Percentiles rank a stretch among this genome's conserved stretches.
Conservation (phyloP, 768 basidiomycete genomes). For the Hebeloma cylindrosporum region DNA sequence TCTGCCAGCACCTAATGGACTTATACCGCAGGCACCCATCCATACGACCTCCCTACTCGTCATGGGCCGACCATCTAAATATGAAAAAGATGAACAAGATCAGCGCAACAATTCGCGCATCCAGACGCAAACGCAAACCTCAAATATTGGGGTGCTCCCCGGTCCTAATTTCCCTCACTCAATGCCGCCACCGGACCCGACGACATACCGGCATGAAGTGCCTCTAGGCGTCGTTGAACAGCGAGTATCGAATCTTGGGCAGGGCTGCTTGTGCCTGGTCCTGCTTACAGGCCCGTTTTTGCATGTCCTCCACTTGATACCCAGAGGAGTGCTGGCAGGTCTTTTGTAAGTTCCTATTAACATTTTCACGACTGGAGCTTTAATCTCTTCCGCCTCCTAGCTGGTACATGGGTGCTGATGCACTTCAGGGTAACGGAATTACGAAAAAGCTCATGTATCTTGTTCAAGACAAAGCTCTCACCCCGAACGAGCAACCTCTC, state of each 20-base stretch:
- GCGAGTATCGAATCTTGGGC: constrained; percentile 86
- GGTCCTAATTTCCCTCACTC: constrained; percentile 13
- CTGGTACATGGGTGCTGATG: constrained; percentile 92
- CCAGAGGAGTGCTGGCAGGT: constrained; percentile 81
- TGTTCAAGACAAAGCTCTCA: constrained; percentile 66
- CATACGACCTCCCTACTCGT: constrained; percentile 83
- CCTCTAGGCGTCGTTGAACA: constrained; percentile 86
- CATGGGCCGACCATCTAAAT: constrained; percentile 47
- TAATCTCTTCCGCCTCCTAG: constrained; percentile 32
- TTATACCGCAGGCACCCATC: constrained; percentile 89
- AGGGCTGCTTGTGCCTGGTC: constrained; percentile 77
- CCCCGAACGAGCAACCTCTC: constrained; percentile 67
- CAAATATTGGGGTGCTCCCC: constrained; percentile 4
- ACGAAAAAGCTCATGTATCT: constrained; percentile 80
- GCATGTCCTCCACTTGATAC: constrained; percentile 76
- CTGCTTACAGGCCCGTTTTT: constrained; percentile 82
- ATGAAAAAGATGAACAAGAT: constrained; percentile 34
- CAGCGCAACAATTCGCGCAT: constrained; percentile 12
- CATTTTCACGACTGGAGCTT: neutral
- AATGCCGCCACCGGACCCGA: constrained; percentile 19
- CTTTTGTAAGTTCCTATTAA: constrained; percentile 64
- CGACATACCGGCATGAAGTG: constrained; percentile 40
- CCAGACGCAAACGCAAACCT: constrained; percentile 12
- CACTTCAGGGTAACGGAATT: constrained; percentile 79
- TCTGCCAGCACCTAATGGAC: constrained; percentile 82